A percentile compares a stretch with the other conserved stretches of the same genome.
phyloP scores from a whole-genome alignment of 2,329 filamentous ascomycete genomes.

The Capronia americana region DNA sequence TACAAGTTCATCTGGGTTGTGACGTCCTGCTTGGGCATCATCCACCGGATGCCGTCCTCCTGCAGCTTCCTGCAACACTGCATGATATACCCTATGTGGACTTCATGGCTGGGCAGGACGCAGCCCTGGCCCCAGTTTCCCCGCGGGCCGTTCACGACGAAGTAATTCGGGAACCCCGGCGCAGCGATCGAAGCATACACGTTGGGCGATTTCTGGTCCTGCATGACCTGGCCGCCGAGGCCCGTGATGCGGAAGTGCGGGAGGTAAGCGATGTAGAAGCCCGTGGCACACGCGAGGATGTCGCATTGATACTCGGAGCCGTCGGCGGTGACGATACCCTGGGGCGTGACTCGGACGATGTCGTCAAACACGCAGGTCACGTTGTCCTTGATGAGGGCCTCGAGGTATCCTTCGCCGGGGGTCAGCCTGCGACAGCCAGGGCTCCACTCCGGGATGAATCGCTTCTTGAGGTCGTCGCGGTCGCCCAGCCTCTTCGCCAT shows the following conservation, averaged over 20 bases:
- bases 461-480: slow-evolving; percentile 35
- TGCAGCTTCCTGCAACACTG: slow-evolving; percentile 44
- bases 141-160: slow-evolving; percentile 44
- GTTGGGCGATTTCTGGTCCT: slow-evolving; percentile 53
- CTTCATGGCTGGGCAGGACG: slow-evolving; percentile 39
- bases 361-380: slow-evolving; percentile 32
- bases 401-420: slow-evolving; percentile 46
- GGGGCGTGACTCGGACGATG: slow-evolving; percentile 42
- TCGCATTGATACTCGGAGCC: slow-evolving; percentile 44
- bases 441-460: slow-evolving; percentile 39
- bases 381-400: slow-evolving; percentile 36
- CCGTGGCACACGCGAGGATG: slow-evolving; percentile 48
- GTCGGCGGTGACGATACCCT: slow-evolving; percentile 42
- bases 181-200: slow-evolving; percentile 55
- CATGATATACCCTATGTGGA: slow-evolving; percentile 43
- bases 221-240: slow-evolving; percentile 43
- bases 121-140: slow-evolving; percentile 42
- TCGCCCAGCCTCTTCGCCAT: slow-evolving; percentile 38
- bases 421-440: slow-evolving; percentile 57
- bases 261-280: slow-evolving; percentile 48
- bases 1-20: slow-evolving; percentile 38
- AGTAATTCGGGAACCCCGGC: slow-evolving; percentile 53
- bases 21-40: slow-evolving; percentile 27
- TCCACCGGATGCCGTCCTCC: slow-evolving; percentile 43
- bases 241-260: slow-evolving; percentile 53